Percentiles rank a stretch among this genome's conserved stretches.
phyloP scores from a whole-genome alignment of 257 asterid species.

The Henckelia pumila region DNA sequence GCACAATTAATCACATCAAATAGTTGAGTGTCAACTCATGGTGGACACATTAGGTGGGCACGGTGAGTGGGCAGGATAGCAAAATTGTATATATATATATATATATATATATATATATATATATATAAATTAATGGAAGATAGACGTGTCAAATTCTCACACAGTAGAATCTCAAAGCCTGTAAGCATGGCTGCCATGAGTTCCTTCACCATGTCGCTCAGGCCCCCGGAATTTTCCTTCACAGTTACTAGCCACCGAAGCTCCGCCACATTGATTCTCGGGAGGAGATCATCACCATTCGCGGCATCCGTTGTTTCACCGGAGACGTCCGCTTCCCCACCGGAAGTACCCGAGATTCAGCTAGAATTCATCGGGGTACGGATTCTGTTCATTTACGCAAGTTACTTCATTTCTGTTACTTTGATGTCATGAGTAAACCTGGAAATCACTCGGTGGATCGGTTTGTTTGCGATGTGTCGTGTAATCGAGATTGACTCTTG shows the following conservation, averaged over 20 bases:
- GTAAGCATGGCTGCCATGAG: slow-evolving; percentile 51
- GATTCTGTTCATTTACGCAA: not conserved
- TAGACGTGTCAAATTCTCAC: not conserved
- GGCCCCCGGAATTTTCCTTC: slow-evolving; percentile 43
- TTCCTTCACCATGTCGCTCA: slow-evolving; percentile 39
- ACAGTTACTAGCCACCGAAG: slow-evolving; percentile 33
- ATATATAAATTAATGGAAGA: no score
- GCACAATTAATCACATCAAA: no score
- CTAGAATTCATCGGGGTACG: slow-evolving; percentile 71
- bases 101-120: no score
- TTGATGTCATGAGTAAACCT: not conserved
- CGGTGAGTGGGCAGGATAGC: no score
- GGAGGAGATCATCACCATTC: slow-evolving; percentile 26
- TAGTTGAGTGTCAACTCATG: no score
- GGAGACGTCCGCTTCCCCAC: slow-evolving; percentile 48
- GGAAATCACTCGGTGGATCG: not conserved
- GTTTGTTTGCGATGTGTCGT: not conserved
- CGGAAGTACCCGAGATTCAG: slow-evolving; percentile 58
- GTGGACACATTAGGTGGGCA: no score
- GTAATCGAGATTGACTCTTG: not conserved
- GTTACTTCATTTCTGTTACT: not conserved
- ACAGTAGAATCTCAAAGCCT: not conserved
- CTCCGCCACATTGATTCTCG: slow-evolving; percentile 30
- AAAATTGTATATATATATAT: no score
- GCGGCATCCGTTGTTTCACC: slow-evolving; percentile 41